phyloP scores from a whole-genome alignment of 2,329 filamentous ascomycete species.

The Trichophyton benhamiae region DNA sequence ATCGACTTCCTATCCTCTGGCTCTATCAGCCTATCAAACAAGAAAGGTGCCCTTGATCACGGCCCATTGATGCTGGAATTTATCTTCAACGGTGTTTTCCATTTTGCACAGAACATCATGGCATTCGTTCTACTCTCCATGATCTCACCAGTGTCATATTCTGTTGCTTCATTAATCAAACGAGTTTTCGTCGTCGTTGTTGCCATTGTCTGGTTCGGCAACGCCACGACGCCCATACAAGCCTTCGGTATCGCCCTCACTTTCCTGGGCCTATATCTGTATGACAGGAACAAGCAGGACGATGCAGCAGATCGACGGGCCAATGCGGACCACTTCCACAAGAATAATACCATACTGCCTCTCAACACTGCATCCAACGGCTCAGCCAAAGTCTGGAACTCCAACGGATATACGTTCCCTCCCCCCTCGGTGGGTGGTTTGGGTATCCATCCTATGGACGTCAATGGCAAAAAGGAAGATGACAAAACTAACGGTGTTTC shows the following conservation, averaged over 20 bases:
- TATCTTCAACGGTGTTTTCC: conserved; percentile 90
- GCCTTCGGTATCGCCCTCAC: conserved; percentile 76
- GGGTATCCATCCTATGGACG: background rate
- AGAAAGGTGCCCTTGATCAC: conserved; percentile 59
- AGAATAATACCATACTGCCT: conserved; percentile 53
- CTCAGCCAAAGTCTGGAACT: conserved; percentile 26
- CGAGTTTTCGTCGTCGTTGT: conserved; percentile 93
- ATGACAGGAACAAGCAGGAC: conserved; percentile 81
- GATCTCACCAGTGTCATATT: conserved; percentile 93
- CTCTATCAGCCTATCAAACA: conserved; percentile 61
- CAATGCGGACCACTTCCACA: conserved; percentile 49
- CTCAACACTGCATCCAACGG: conserved; percentile 37
- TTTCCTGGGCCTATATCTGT: conserved; percentile 84
- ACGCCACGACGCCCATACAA: conserved; percentile 70
- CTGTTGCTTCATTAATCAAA: conserved; percentile 89
- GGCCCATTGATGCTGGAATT: conserved; percentile 63
- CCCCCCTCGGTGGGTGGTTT: conserved; percentile 12
- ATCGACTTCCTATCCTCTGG: conserved; percentile 70
- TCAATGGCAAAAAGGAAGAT: conserved; percentile 30
- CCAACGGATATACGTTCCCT: conserved; percentile 28
- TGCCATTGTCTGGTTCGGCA: conserved; percentile 93
- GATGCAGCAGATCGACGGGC: conserved; percentile 78
- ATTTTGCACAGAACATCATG: conserved; percentile 92
- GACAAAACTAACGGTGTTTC: conserved; percentile 35
- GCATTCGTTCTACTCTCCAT: conserved; percentile 86